phyloP scores from a whole-genome alignment of 257 asterid genomes.

The Avicennia marina region DNA sequence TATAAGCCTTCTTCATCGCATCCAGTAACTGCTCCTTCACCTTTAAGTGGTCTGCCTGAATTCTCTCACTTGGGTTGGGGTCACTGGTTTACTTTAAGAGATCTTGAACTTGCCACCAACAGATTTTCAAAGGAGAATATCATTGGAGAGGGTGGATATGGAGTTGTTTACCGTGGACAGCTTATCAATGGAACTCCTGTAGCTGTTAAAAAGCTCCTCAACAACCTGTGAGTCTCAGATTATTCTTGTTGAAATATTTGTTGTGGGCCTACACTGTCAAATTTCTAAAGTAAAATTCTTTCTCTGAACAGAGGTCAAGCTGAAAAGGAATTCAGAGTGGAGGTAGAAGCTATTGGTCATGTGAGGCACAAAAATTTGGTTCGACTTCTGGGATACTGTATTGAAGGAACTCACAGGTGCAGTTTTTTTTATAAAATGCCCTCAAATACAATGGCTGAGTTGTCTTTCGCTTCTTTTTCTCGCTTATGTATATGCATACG shows the following conservation, averaged over 20 bases:
- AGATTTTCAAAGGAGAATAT: slow-evolving; percentile 82
- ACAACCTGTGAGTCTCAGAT: slow-evolving; percentile 69
- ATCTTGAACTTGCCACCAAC: slow-evolving; percentile 77
- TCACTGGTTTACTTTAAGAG: slow-evolving; percentile 94
- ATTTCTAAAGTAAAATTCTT: neutral
- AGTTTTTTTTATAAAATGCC: neutral
- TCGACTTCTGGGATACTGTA: slow-evolving; percentile 90
- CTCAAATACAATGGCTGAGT: neutral
- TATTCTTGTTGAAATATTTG: slow-evolving; percentile 3
- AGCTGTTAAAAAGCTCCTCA: slow-evolving; percentile 90
- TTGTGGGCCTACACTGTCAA: neutral
- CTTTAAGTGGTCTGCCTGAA: slow-evolving; percentile 86
- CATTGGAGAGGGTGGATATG: slow-evolving; percentile 97
- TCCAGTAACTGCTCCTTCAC: slow-evolving; percentile 78
- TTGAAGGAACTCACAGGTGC: slow-evolving; percentile 99
- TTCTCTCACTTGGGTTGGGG: slow-evolving; percentile 97
- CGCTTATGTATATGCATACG: too few relatives aligned
- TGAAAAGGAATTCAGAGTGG: slow-evolving; percentile 87
- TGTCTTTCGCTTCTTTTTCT: neutral
- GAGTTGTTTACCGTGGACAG: slow-evolving; percentile 78
- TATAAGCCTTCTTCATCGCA: slow-evolving; percentile 53
- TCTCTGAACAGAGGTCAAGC: slow-evolving; percentile 77
- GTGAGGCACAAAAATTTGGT: slow-evolving; percentile 95
- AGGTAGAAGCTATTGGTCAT: slow-evolving; percentile 96
- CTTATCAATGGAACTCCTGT: slow-evolving; percentile 78